A percentile compares a stretch with the other conserved stretches of the same genome.
These are phyloP conservation scores for Solanum peruvianum DNA, from an alignment of 257 asterid species.

Conservation along the genomic window DNA sequence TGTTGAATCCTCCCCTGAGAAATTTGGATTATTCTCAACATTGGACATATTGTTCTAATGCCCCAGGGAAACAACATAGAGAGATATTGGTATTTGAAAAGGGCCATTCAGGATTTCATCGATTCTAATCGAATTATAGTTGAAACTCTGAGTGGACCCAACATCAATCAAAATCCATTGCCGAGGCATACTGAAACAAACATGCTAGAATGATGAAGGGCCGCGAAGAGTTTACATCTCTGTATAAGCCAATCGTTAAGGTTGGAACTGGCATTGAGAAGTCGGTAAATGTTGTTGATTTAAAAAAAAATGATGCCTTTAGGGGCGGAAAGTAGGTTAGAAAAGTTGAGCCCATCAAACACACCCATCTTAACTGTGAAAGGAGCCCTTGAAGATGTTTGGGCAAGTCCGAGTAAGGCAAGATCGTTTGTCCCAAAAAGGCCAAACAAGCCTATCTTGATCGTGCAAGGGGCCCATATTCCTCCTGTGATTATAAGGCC, in stretches of 20 bases:
- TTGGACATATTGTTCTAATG: too few relatives aligned
- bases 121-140: background rate
- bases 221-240: background rate
- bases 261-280: too few relatives aligned
- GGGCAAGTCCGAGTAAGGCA: too few relatives aligned
- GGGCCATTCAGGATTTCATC: background rate
- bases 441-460: too few relatives aligned
- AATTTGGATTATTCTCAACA: too few relatives aligned
- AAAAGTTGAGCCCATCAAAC: background rate
- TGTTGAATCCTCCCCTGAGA: background rate
- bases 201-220: background rate
- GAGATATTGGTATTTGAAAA: too few relatives aligned
- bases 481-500: too few relatives aligned
- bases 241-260: background rate
- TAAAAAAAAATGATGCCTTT: too few relatives aligned
- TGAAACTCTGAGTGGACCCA: background rate
- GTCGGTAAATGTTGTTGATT: background rate
- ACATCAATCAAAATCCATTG: background rate
- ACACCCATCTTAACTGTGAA: background rate
- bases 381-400: background rate
- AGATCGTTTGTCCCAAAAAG: too few relatives aligned
- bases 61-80: background rate
- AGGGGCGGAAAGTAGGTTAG: fast-evolving
- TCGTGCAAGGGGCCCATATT: too few relatives aligned
- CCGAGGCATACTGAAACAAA: too few relatives aligned